Evolutionary conservation across 2,329 filamentous ascomycete genomes (phyloP).

Genomic region (Diplodia sapinea): DNA sequence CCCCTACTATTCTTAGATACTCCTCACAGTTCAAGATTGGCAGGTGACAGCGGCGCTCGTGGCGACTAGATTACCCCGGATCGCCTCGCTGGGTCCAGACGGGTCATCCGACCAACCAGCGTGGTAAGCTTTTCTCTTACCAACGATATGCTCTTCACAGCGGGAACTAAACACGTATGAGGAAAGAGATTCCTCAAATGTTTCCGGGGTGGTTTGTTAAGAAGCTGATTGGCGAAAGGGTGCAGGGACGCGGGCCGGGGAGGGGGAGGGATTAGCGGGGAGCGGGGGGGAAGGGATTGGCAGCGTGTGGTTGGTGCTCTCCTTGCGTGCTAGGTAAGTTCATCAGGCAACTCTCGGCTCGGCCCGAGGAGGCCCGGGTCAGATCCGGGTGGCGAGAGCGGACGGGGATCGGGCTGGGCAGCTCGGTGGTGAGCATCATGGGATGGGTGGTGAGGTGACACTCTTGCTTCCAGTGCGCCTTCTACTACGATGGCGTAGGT

Average conservation of each 20-base stretch:
- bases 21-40: not conserved
- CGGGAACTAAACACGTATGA: not conserved
- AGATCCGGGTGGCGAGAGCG: not conserved
- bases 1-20: not conserved
- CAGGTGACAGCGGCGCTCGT: not conserved
- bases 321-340: not conserved
- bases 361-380: not conserved
- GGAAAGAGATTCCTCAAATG: not conserved
- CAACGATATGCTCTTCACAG: not conserved
- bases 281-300: not conserved
- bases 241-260: not conserved
- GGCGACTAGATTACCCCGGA: not conserved
- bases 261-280: not conserved
- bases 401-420: too few species aligned
- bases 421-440: too few species aligned
- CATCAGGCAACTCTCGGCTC: not conserved
- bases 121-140: not conserved
- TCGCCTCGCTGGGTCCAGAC: not conserved
- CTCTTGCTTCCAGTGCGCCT: too few species aligned
- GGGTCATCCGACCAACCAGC: not conserved
- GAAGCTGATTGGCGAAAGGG: not conserved
- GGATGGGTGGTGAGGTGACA: too few species aligned
- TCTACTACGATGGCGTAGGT: too few species aligned
- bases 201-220: not conserved
- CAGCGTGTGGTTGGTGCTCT: not conserved